Conservation (phyloP, 2,329 filamentous ascomycete genomes). For the Hirsutella rhossiliensis region DNA sequence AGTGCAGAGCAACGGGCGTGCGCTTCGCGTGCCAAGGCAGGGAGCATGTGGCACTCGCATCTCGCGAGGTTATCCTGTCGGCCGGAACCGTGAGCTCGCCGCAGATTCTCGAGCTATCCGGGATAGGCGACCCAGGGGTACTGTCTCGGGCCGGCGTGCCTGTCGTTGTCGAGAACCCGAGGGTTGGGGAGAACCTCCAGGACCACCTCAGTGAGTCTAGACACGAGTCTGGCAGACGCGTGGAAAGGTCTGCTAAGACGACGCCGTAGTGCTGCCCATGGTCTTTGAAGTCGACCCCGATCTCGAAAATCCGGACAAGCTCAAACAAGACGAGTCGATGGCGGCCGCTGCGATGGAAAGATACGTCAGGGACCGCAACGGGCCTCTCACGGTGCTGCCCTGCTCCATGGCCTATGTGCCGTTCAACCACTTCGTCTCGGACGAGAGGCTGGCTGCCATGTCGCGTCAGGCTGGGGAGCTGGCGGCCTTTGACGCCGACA, state of each 20-base stretch:
- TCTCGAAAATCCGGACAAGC: conserved; percentile 26
- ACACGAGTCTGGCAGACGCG: not conserved
- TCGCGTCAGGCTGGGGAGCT: conserved; percentile 9
- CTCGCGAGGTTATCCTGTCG: conserved; percentile 43
- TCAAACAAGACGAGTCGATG: conserved; percentile 16
- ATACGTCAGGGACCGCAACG: conserved; percentile 16
- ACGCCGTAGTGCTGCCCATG: conserved; percentile 22
- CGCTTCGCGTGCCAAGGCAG: conserved; percentile 24
- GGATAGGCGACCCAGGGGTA: conserved; percentile 35
- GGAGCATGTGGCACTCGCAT: conserved; percentile 22
- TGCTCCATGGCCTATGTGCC: conserved; percentile 30
- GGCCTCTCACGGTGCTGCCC: conserved; percentile 26
- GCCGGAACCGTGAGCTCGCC: conserved; percentile 46
- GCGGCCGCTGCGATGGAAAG: conserved; percentile 20
- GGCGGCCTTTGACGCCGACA: conserved; percentile 9
- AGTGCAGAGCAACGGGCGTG: conserved; percentile 16
- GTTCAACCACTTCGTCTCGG: conserved; percentile 19
- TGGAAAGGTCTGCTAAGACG: not conserved
- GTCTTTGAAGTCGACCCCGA: conserved; percentile 32
- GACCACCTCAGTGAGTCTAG: conserved; percentile 26
- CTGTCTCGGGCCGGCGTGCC: conserved; percentile 24
- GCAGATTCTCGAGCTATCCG: conserved; percentile 48
- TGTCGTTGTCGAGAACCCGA: conserved; percentile 26
- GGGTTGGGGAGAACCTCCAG: conserved; percentile 36
- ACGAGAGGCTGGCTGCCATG: conserved; percentile 10